A percentile compares a stretch with the other conserved stretches of the same genome.
Conservation (phyloP, 306 rosid genomes). For the Carpinus fangiana region DNA sequence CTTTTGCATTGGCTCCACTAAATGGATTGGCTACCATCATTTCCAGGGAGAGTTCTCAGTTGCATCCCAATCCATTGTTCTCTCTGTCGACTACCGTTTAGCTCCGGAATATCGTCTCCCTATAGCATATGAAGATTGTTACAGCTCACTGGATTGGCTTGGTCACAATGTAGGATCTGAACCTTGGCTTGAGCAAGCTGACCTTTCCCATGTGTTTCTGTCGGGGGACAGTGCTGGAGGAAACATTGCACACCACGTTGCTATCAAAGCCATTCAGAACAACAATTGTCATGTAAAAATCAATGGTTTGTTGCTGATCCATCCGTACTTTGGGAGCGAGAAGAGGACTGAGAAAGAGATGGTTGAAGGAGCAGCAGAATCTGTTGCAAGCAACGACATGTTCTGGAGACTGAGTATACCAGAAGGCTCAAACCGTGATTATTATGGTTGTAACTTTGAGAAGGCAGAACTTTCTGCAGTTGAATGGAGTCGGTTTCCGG, state of each 20-base stretch:
- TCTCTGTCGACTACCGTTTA: constrained; percentile 77
- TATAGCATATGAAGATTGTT: constrained; percentile 68
- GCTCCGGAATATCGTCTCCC: constrained; percentile 85
- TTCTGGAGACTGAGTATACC: constrained; percentile 78
- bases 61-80: constrained; percentile 47
- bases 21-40: constrained; percentile 74
- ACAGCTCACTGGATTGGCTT: constrained; percentile 65
- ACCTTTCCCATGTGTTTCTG: constrained; percentile 64
- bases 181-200: constrained; percentile 54
- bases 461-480: constrained; percentile 26
- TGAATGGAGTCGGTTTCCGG: constrained; percentile 59
- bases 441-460: constrained; percentile 67
- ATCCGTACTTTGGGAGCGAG: constrained; percentile 91
- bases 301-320: constrained; percentile 59
- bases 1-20: constrained; percentile 86
- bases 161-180: constrained; percentile 40
- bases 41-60: constrained; percentile 63
- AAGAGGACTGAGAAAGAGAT: constrained; percentile 57
- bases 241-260: constrained; percentile 71
- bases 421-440: constrained; percentile 45
- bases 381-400: constrained; percentile 48
- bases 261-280: constrained; percentile 38
- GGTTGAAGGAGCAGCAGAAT: constrained; percentile 23
- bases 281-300: constrained; percentile 31
- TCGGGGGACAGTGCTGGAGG: constrained; percentile 96